A percentile compares a stretch with the other conserved stretches of the same genome.
phyloP scores from a whole-genome alignment of 139 green algal genomes.

The Spirogloea muscicola region DNA sequence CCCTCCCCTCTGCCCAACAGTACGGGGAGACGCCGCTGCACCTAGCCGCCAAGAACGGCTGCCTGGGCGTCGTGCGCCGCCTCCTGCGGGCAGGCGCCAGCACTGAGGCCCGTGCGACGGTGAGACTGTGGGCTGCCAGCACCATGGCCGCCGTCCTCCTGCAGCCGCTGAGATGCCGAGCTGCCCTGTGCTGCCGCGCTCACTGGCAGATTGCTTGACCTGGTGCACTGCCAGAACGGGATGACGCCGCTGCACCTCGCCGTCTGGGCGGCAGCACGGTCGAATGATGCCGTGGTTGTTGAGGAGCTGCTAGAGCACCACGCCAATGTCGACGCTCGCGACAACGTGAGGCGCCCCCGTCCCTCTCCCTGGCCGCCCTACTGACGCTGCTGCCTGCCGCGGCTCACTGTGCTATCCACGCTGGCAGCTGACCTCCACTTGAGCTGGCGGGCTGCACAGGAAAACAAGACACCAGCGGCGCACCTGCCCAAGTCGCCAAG shows the following conservation, averaged over 20 bases:
- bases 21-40: too few relatives aligned
- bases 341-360: neutral
- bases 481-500: neutral
- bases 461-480: neutral
- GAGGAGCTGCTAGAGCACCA: neutral
- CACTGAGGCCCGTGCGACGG: too few relatives aligned
- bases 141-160: too few relatives aligned
- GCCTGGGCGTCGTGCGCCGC: too few relatives aligned
- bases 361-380: neutral
- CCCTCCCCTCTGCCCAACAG: too few relatives aligned
- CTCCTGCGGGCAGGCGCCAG: too few relatives aligned
- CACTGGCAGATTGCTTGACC: too few relatives aligned
- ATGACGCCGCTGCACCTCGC: slow-evolving; percentile 19
- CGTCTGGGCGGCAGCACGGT: slow-evolving; percentile 1
- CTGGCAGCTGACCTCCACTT: neutral
- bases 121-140: too few relatives aligned
- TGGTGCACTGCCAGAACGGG: slow-evolving; percentile 10
- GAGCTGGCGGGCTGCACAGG: neutral
- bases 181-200: too few relatives aligned
- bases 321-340: neutral
- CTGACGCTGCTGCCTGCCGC: neutral
- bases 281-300: neutral
- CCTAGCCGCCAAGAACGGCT: too few relatives aligned
- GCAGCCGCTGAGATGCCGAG: too few relatives aligned
- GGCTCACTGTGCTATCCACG: neutral